These are phyloP conservation scores for Passalora sequoiae DNA, from an alignment of 2,329 filamentous ascomycete genomes.

Conservation along the genomic window DNA sequence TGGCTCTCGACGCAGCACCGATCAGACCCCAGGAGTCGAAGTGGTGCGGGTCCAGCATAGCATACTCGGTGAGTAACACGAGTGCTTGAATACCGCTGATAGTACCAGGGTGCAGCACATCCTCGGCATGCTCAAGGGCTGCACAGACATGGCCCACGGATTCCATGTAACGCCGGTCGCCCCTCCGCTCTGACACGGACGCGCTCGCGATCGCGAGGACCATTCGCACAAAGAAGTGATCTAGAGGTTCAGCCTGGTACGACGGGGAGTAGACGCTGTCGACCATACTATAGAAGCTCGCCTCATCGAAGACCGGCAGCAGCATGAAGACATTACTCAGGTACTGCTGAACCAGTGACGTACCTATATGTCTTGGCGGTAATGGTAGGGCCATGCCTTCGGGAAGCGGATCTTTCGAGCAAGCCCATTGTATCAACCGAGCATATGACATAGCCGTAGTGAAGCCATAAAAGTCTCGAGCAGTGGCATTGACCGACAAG, in stretches of 20 bases:
- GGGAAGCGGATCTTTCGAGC: conserved; percentile 67
- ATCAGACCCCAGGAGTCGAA: conserved; percentile 94
- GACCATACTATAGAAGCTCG: conserved; percentile 68
- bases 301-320: conserved; percentile 78
- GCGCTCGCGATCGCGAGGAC: conserved; percentile 78
- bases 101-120: conserved; percentile 78
- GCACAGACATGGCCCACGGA: conserved; percentile 57
- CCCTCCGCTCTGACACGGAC: conserved; percentile 62
- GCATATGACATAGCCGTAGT: conserved; percentile 89
- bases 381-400: conserved; percentile 55
- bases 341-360: conserved; percentile 72
- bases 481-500: conserved; percentile 91
- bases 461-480: conserved; percentile 86
- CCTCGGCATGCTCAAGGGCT: conserved; percentile 73
- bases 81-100: conserved; percentile 82
- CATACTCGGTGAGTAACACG: conserved; percentile 79
- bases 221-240: conserved; percentile 84
- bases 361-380: conserved; percentile 65
- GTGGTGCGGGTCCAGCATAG: conserved; percentile 81
- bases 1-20: conserved; percentile 79
- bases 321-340: conserved; percentile 75
- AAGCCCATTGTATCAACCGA: conserved; percentile 77
- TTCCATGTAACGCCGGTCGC: conserved; percentile 59
- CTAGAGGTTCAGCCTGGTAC: conserved; percentile 58
- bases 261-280: conserved; percentile 74